These are phyloP conservation scores for Annona cherimola DNA, from an alignment of 164 flowering plant species.

Conservation along the genomic window DNA sequence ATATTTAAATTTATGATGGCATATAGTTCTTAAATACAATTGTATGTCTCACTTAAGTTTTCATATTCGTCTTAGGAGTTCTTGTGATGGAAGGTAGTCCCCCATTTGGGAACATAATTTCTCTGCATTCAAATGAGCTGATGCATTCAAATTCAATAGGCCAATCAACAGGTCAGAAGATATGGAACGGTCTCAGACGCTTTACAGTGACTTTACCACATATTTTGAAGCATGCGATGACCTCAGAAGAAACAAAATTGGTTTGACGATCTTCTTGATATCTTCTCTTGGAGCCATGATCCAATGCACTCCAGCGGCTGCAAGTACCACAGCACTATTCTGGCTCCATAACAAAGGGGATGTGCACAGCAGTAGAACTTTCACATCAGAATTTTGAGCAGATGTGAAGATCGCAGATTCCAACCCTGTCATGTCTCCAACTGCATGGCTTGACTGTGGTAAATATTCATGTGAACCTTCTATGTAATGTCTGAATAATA, in stretches of 20 bases:
- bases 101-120: no score
- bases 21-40: no score
- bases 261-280: constrained; percentile 75
- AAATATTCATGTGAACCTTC: constrained; percentile 87
- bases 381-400: constrained; percentile 51
- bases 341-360: constrained; percentile 95
- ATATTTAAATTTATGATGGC: no score
- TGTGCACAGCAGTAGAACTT: constrained; percentile 82
- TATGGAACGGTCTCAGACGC: no score
- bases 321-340: constrained; percentile 95
- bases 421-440: constrained; percentile 24
- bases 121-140: no score
- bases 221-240: constrained; percentile 78
- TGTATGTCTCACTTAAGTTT: no score
- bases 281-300: constrained; percentile 78
- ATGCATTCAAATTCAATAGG: no score
- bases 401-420: constrained; percentile 42
- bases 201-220: constrained; percentile 46
- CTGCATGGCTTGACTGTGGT: constrained; percentile 39
- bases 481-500: constrained; percentile 66
- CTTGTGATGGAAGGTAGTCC: no score
- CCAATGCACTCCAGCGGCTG: constrained; percentile 97
- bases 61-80: no score
- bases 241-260: constrained; percentile 76
- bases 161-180: no score